These are phyloP conservation scores for Coleophoma eucalyptorum DNA, from an alignment of 2,329 filamentous ascomycete genomes.

Conservation along the genomic window DNA sequence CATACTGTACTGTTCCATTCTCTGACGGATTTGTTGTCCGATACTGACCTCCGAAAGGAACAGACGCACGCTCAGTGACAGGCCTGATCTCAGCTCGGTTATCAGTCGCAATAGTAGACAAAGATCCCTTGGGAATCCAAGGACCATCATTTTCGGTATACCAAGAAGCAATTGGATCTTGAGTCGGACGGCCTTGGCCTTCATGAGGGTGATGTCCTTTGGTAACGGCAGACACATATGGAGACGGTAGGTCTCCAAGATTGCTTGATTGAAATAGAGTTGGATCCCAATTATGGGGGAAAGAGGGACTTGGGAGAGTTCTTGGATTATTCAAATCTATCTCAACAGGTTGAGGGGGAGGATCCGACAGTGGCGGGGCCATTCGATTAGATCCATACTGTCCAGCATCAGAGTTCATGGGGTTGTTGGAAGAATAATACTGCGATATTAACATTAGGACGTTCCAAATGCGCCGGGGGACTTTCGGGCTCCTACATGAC, in stretches of 20 bases:
- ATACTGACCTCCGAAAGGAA: slow-evolving; percentile 22
- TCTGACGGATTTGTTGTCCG: slow-evolving; percentile 25
- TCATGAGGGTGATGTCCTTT: slow-evolving; percentile 14
- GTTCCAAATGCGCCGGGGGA: neutral
- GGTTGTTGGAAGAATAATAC: slow-evolving; percentile 17
- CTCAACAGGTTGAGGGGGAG: slow-evolving; percentile 20
- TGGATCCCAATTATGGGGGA: slow-evolving; percentile 17
- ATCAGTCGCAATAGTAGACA: slow-evolving; percentile 14
- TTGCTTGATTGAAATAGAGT: slow-evolving; percentile 7
- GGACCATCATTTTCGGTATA: slow-evolving; percentile 36
- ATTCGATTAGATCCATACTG: slow-evolving; percentile 20
- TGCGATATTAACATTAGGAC: slow-evolving; percentile 19
- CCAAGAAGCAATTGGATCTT: slow-evolving; percentile 29
- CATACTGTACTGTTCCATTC: slow-evolving; percentile 19
- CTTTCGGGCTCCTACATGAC: slow-evolving; percentile 17
- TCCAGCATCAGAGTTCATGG: slow-evolving; percentile 15
- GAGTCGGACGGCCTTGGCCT: slow-evolving; percentile 13
- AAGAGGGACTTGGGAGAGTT: slow-evolving; percentile 21
- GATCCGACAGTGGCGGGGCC: slow-evolving; percentile 20
- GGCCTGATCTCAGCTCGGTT: slow-evolving; percentile 14
- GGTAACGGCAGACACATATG: slow-evolving; percentile 15
- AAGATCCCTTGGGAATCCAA: slow-evolving; percentile 35
- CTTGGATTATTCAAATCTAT: slow-evolving; percentile 22
- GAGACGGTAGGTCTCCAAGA: slow-evolving; percentile 14
- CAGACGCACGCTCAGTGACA: slow-evolving; percentile 11